These are phyloP conservation scores for Mortierella hygrophila DNA, from an alignment of 192 early-diverging fungal genomes.

Conservation along the genomic window DNA sequence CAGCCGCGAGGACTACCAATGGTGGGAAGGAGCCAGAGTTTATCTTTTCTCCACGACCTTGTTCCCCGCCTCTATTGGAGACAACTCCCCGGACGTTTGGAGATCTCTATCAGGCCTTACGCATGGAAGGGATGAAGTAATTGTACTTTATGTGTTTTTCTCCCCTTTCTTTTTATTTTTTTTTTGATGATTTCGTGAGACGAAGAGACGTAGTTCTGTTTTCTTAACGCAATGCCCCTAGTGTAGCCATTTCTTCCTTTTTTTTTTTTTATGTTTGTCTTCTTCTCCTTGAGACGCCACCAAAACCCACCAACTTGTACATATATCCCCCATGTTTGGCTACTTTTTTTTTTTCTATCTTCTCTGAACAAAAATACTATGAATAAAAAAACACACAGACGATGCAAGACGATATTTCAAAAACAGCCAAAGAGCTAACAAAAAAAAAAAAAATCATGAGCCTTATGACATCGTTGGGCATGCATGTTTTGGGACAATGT, in stretches of 20 bases:
- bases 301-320: neutral
- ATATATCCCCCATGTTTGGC: no score
- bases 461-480: no score
- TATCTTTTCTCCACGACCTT: conserved; percentile 45
- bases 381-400: neutral
- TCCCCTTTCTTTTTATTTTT: neutral
- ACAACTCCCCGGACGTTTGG: conserved; percentile 21
- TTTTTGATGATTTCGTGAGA: neutral
- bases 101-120: conserved; percentile 36
- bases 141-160: neutral
- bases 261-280: no score
- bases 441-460: no score
- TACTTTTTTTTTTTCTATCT: no score
- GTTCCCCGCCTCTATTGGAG: conserved; percentile 29
- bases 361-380: neutral
- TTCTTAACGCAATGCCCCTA: neutral
- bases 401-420: no score
- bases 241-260: no score
- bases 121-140: conserved; percentile 26
- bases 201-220: neutral
- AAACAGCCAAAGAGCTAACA: no score
- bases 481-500: no score
- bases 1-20: neutral
- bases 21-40: conserved; percentile 13
- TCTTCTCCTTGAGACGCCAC: neutral